Conservation (phyloP, 2,329 filamentous ascomycete species). For the Aspergillus fumigatiaffinis region DNA sequence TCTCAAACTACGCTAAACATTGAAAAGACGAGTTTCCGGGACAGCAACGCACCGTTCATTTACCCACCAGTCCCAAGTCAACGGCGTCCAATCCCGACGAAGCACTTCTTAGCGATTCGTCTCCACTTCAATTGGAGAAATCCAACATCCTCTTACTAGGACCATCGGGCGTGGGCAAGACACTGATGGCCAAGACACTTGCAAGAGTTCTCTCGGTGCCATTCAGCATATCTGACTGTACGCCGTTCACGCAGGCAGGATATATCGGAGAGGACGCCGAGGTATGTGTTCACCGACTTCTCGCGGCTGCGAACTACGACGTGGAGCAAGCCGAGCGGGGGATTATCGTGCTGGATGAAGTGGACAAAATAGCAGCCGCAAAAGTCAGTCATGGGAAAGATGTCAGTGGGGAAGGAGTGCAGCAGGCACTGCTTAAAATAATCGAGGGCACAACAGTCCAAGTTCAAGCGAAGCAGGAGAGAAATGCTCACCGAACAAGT, state of each 20-base stretch:
- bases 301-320: conserved; percentile 88
- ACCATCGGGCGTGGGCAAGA: conserved; percentile 93
- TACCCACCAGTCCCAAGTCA: conserved; percentile 28
- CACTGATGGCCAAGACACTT: conserved; percentile 83
- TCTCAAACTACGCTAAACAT: conserved; percentile 3
- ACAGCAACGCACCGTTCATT: conserved; percentile 52
- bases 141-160: conserved; percentile 89
- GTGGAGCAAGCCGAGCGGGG: conserved; percentile 79
- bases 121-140: conserved; percentile 78
- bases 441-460: conserved; percentile 94
- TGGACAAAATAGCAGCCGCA: conserved; percentile 91
- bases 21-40: conserved; percentile 58
- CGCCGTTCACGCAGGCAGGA: conserved; percentile 90
- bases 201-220: conserved; percentile 92
- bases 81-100: conserved; percentile 26
- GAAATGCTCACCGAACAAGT: conserved; percentile 36
- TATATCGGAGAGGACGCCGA: conserved; percentile 99
- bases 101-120: conserved; percentile 49
- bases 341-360: conserved; percentile 93
- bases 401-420: conserved; percentile 92
- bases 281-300: conserved; percentile 81
- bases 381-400: conserved; percentile 87
- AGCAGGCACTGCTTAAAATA: conserved; percentile 91
- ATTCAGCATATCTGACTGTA: conserved; percentile 93
- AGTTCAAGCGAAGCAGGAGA: conserved; percentile 71